Conservation (phyloP, 1,284 basidiomycete species). For the Xerocomus cyaneibrunnescens region DNA sequence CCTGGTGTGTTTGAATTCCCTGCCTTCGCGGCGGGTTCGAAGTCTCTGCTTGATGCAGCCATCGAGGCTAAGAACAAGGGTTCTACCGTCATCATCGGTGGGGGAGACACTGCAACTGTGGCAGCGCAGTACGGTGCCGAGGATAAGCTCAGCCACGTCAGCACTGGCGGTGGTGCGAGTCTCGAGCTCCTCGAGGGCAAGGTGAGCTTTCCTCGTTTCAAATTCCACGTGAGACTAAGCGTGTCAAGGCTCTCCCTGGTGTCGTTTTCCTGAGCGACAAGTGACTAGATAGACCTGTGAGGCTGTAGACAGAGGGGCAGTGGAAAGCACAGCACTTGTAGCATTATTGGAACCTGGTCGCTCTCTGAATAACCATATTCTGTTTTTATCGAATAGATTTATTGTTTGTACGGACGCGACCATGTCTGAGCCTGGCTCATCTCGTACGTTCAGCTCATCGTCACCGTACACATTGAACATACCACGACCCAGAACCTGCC, state of each 20-base stretch:
- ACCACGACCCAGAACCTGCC: conserved; percentile 5
- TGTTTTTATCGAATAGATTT: too few species aligned
- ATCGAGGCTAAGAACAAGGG: conserved; percentile 88
- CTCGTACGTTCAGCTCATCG: conserved; percentile 17
- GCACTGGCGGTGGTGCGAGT: conserved; percentile 95
- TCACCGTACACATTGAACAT: conserved; percentile 4
- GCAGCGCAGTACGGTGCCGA: conserved; percentile 83
- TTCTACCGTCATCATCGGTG: conserved; percentile 91
- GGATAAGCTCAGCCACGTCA: conserved; percentile 92
- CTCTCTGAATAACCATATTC: too few species aligned
- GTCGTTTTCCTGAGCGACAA: conserved; percentile 31
- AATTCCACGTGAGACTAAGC: conserved; percentile 9
- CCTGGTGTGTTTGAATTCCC: conserved; percentile 98
- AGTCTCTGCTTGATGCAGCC: conserved; percentile 82
- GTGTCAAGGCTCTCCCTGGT: conserved; percentile 24
- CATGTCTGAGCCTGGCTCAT: conserved; percentile 23
- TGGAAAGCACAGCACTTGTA: conserved; percentile 8
- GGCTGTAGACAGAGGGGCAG: conserved; percentile 14
- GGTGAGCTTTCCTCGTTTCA: conserved; percentile 43
- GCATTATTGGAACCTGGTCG: not conserved
- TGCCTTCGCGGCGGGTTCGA: conserved; percentile 86
- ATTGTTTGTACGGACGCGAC: not conserved
- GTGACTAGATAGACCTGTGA: conserved; percentile 10
- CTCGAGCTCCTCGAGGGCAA: conserved; percentile 97
- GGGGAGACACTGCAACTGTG: conserved; percentile 92